Conservation (phyloP, 768 basidiomycete genomes). For the Lyophyllum atratum region DNA sequence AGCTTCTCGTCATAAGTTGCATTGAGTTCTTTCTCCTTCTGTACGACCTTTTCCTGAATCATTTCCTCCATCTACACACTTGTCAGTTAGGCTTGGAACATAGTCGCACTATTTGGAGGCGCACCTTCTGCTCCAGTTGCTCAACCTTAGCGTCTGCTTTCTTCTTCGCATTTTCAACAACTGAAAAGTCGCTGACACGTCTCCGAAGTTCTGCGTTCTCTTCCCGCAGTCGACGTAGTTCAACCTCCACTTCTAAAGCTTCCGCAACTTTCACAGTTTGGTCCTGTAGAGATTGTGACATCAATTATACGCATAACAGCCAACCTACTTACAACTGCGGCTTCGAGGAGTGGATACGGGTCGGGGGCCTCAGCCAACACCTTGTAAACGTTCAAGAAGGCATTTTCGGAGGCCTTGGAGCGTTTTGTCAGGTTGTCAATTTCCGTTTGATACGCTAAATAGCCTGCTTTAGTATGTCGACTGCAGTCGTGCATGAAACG, state of each 20-base stretch:
- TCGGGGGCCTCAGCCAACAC: slow-evolving; percentile 96
- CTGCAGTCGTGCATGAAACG: slow-evolving; percentile 2
- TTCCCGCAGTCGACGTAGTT: slow-evolving; percentile 70
- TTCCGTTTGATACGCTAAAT: slow-evolving; percentile 89
- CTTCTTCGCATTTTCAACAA: slow-evolving; percentile 70
- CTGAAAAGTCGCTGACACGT: slow-evolving; percentile 62
- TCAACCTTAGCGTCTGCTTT: slow-evolving; percentile 75
- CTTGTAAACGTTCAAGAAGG: slow-evolving; percentile 97
- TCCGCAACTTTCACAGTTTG: slow-evolving; percentile 92
- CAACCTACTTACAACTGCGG: slow-evolving; percentile 66
- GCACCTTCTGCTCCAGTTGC: slow-evolving; percentile 81
- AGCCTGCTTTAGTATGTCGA: slow-evolving; percentile 2
- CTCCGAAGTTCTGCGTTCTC: slow-evolving; percentile 84
- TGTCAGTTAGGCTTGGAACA: slow-evolving; percentile 5
- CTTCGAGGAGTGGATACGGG: slow-evolving; percentile 94
- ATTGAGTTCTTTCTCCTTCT: slow-evolving; percentile 96
- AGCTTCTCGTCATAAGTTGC: slow-evolving; percentile 97
- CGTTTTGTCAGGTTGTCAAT: slow-evolving; percentile 95
- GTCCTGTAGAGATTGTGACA: slow-evolving; percentile 52
- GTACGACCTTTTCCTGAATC: slow-evolving; percentile 84
- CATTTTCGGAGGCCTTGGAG: slow-evolving; percentile 89
- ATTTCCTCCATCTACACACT: slow-evolving; percentile 86
- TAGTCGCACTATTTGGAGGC: slow-evolving; percentile 9
- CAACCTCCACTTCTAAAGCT: slow-evolving; percentile 71
- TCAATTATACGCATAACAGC: neutral